phyloP scores from a whole-genome alignment of 345 rosid species.

The Citrus mangshanensis region DNA sequence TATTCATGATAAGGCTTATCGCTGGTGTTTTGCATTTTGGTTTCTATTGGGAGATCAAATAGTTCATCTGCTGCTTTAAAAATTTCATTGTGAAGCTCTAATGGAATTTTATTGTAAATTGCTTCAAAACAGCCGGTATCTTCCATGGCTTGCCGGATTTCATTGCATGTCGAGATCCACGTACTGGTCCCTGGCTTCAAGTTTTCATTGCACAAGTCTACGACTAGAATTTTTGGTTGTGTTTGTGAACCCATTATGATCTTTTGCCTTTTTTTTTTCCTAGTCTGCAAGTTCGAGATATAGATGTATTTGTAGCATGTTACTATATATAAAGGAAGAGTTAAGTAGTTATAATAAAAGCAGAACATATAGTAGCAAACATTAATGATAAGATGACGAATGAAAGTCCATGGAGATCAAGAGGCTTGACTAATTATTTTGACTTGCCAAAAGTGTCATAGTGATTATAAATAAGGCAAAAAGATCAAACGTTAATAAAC shows the following conservation, averaged over 20 bases:
- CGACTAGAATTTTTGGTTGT: slow-evolving; percentile 21
- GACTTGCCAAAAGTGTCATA: too few species aligned
- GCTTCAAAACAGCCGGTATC: slow-evolving; percentile 44
- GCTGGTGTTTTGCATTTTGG: slow-evolving; percentile 4
- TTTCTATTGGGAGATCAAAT: not conserved
- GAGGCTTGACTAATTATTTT: too few species aligned
- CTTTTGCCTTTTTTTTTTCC: not conserved
- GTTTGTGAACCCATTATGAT: slow-evolving; percentile 32
- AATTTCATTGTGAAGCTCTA: slow-evolving; percentile 8
- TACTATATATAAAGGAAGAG: not conserved
- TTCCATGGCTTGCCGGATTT: slow-evolving; percentile 27
- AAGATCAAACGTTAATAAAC: too few species aligned
- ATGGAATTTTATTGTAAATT: slow-evolving; percentile 19
- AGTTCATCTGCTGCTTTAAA: not conserved
- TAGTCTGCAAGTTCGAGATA: not conserved
- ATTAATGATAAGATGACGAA: not conserved
- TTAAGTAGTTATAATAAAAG: too few species aligned
- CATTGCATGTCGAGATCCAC: slow-evolving; percentile 21
- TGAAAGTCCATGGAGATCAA: too few species aligned
- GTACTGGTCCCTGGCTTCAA: slow-evolving; percentile 19
- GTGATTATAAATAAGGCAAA: too few species aligned
- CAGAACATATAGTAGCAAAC: too few species aligned
- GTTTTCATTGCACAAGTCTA: slow-evolving; percentile 25
- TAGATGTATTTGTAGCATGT: not conserved
- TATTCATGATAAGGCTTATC: slow-evolving; percentile 43